A percentile compares a stretch with the other conserved stretches of the same genome.
Evolutionary conservation across 495 filamentous ascomycete genomes (phyloP).

Genomic region (Pseudevernia furfuracea): DNA sequence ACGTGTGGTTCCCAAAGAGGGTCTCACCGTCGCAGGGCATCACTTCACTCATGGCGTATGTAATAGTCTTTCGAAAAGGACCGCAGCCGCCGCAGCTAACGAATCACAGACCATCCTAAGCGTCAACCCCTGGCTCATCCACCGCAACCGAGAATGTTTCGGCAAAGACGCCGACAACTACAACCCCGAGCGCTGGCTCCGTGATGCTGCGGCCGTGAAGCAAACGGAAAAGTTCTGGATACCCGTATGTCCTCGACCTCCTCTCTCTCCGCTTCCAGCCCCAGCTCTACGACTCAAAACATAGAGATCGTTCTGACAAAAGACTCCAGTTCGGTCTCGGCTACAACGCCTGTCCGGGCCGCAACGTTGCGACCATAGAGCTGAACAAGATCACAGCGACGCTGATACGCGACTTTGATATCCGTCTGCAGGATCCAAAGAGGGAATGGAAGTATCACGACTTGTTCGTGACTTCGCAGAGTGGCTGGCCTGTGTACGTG

Average conservation of each 20-base stretch:
- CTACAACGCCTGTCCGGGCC: slow-evolving; percentile 32
- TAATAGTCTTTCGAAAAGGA: neutral
- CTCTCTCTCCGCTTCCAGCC: neutral
- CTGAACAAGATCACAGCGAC: slow-evolving; percentile 28
- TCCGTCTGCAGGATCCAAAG: slow-evolving; percentile 15
- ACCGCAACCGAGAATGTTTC: neutral
- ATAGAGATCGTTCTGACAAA: too few relatives aligned
- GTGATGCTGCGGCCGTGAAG: neutral
- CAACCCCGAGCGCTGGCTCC: neutral
- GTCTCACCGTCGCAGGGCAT: neutral
- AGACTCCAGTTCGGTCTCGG: slow-evolving; percentile 28
- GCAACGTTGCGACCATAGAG: slow-evolving; percentile 32
- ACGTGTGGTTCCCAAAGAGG: neutral
- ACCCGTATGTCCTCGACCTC: neutral
- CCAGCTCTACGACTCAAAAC: too few relatives aligned
- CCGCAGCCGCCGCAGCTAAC: neutral
- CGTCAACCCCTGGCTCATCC: slow-evolving; percentile 2
- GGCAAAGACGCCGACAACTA: neutral
- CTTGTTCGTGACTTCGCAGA: slow-evolving; percentile 26
- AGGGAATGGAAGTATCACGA: slow-evolving; percentile 29
- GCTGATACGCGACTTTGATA: slow-evolving; percentile 26
- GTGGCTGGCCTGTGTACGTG: slow-evolving; percentile 31
- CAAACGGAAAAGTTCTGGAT: neutral
- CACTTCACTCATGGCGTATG: neutral
- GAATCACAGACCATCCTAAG: neutral